Conservation (phyloP, 2,329 filamentous ascomycete species). For the Nothopassalora personata region DNA sequence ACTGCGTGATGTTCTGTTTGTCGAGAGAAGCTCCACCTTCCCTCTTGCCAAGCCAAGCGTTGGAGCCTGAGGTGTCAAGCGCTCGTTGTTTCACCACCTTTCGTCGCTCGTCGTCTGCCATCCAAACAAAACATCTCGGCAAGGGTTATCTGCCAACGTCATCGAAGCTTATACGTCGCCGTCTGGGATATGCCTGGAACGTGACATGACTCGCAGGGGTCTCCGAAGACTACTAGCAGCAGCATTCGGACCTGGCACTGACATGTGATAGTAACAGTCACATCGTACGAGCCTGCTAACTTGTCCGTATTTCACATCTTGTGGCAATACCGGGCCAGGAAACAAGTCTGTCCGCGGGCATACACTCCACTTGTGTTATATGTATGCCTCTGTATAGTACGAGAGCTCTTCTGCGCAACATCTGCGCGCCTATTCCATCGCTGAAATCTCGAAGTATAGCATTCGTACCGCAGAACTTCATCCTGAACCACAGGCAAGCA, state of each 20-base stretch:
- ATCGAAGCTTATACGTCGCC: background rate
- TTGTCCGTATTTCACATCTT: too few relatives aligned
- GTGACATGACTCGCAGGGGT: background rate
- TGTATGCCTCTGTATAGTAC: too few relatives aligned
- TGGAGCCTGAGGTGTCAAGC: background rate
- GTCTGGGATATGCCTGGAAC: slow-evolving; percentile 1
- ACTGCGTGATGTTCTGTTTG: background rate
- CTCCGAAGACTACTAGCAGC: background rate
- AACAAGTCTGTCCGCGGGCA: too few relatives aligned
- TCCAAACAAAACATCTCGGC: background rate
- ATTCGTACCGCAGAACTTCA: too few relatives aligned
- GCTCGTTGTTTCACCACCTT: background rate
- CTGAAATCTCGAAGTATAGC: too few relatives aligned
- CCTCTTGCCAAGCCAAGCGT: background rate
- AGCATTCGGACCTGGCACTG: background rate
- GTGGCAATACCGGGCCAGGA: too few relatives aligned
- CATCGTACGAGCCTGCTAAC: background rate
- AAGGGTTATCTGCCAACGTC: background rate
- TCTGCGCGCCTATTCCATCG: too few relatives aligned
- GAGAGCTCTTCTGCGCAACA: too few relatives aligned
- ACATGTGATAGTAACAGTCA: background rate
- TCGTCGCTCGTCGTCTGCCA: background rate
- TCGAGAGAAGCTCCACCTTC: background rate
- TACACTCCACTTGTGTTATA: too few relatives aligned
- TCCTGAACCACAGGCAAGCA: too few relatives aligned